Conservation (phyloP, 371 early-diverging fungal genomes). For the Mortierella sp. region DNA sequence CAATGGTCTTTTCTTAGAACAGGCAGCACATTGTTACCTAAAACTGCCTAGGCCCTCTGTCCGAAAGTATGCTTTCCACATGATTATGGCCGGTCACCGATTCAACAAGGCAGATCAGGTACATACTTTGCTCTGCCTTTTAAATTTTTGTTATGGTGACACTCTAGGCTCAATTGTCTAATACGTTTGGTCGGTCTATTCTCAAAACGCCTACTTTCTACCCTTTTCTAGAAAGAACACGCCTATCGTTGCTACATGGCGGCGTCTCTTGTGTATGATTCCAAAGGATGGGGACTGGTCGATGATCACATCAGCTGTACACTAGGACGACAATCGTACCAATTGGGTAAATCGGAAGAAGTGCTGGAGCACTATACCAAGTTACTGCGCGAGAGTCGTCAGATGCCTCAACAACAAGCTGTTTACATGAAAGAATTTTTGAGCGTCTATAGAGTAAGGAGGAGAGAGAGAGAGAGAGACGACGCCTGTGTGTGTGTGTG, state of each 20-base stretch:
- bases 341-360: conserved; percentile 66
- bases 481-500: neutral
- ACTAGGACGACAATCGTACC: conserved; percentile 80
- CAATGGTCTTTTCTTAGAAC: conserved; percentile 87
- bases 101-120: conserved; percentile 78
- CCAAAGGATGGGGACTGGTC: conserved; percentile 79
- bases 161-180: neutral
- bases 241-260: conserved; percentile 79
- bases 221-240: conserved; percentile 66
- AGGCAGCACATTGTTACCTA: conserved; percentile 86
- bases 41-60: conserved; percentile 67
- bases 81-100: conserved; percentile 88
- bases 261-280: conserved; percentile 71
- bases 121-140: neutral
- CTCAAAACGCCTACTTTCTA: neutral
- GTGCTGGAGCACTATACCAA: conserved; percentile 71
- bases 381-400: conserved; percentile 73
- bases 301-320: conserved; percentile 90
- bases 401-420: conserved; percentile 74
- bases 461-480: neutral
- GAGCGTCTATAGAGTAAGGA: conserved; percentile 74
- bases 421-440: conserved; percentile 82
- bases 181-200: neutral
- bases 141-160: conserved; percentile 1
- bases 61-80: conserved; percentile 89